Evolutionary conservation across 345 rosid genomes (phyloP).

Genomic region (Trapa incisa): DNA sequence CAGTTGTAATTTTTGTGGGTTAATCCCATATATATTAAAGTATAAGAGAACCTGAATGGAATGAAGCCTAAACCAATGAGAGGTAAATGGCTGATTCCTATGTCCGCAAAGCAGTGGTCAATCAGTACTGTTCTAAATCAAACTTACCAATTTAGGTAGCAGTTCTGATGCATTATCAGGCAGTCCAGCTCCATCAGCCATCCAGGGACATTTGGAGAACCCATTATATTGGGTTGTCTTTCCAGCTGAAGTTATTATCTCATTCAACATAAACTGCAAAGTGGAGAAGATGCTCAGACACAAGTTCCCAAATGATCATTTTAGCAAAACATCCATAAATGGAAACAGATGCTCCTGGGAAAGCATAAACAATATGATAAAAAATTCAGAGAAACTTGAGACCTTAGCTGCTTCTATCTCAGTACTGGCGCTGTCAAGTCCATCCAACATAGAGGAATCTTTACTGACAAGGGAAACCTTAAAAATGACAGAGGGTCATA

Average conservation of each 20-base stretch:
- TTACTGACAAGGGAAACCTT: constrained; percentile 99
- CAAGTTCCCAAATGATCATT: not conserved
- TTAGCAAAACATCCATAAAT: not conserved
- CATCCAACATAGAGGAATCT: constrained; percentile 99
- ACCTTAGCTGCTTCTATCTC: constrained; percentile 99
- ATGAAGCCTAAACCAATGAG: not conserved
- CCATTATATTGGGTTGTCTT: constrained; percentile 36
- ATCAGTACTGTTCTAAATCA: not conserved
- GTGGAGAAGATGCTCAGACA: constrained; percentile 6
- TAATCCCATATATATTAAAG: too few species aligned
- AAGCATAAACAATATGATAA: constrained; percentile 7
- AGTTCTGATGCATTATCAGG: constrained; percentile 70
- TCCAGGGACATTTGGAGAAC: constrained; percentile 74
- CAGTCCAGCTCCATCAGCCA: constrained; percentile 93
- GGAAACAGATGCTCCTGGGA: not conserved
- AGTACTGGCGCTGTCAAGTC: constrained; percentile 82
- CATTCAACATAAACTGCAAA: constrained; percentile 75
- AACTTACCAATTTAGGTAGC: constrained; percentile 61
- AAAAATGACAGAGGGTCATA: constrained; percentile 18
- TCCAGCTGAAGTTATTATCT: constrained; percentile 54
- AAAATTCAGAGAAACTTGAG: constrained; percentile 10
- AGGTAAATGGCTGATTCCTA: not conserved
- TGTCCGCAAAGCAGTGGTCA: not conserved
- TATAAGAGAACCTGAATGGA: not conserved
- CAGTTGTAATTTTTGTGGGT: too few species aligned